Base-by-base conservation (phyloP, 495 filamentous ascomycete genomes). In the Neurospora hispaniola region DNA sequence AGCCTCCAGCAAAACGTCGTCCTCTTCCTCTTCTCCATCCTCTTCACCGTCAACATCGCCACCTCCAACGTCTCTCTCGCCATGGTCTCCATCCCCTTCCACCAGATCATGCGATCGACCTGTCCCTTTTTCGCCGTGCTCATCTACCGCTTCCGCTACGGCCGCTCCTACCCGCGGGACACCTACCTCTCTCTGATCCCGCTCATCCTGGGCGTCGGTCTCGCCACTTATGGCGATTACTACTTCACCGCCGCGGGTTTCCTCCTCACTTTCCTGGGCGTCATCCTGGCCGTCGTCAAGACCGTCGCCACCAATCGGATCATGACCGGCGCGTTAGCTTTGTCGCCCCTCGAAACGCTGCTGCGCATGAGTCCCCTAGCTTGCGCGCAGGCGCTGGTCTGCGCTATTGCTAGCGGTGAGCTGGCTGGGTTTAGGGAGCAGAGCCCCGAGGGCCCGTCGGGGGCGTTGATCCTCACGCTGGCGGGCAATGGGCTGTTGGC, bases 41-140 rank as follows among this genome's bases (percentile, higher is more conserved):
- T 89, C 4, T 89, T 87, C 77, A 88, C 87, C 31, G 76, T 88
- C 77, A 89, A 89, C 79, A 88, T 89, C 70, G 88, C 87, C 70
- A 84, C 88, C 48, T 86, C 84, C 31, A 88, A 87, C 74, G 82
- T 87, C 38, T 88, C 86, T 1, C 82, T 88, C 16, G 81, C 82
- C 69, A 80, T 86, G 77, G 87, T 89, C 41, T 87, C 86, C 6
- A 82, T 89, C 8, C 85, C 87, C 14, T 89, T 89, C 78, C 87
- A 89, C 76, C 87, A 89, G 74, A 86, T 88, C 71, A 82, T 89
- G 76, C 86, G 87, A 42, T 86, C 88, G 27, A 88, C 85, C 12
- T 84, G 80, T 41, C 88, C 87, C 23, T 75, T 88, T 73, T 85
- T 87, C 75, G 86, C 86, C 35, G 85, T 88, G 74, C 74, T 85